Evolutionary conservation across 2,329 filamentous ascomycete species (phyloP), one percentile per base, ranked within the genome.

Genomic region (Clonostachys rosea): DNA sequence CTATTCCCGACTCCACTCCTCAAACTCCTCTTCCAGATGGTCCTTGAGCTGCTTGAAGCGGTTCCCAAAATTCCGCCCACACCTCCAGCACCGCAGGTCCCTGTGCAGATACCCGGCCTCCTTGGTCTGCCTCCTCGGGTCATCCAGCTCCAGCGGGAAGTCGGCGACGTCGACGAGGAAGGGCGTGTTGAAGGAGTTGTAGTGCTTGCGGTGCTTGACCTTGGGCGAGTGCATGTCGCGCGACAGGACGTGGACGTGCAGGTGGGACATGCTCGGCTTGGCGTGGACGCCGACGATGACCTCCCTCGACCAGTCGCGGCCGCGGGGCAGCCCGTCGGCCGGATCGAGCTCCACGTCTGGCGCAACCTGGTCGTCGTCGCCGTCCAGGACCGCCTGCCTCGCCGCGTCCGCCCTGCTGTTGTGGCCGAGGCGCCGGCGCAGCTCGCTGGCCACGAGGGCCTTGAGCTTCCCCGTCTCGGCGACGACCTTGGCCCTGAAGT

Each of bases 241-340:
- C 37, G 87, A 89, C 48, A 97, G 68, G 33, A 97, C 82, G 65
- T 99, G 94, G 5, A 97, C 75, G 66, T 99, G 94, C 47, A 97
- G 63, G 63, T 97, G 90, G 52, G 81, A 85, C 94, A 99, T 97
- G 47, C 86, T 91, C 4, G 94, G 94, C 55, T 86, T 82, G 4
- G 89, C 87, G 68, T 99, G 94, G 8, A 96, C 79, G 13, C 94
- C 94, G 17, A 84, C 78, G 44, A 81, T 78, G 43, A 97, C 76
- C 24, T 94, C 89, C 12, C 71, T 69, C 39, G 72, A 67, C 89
- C 91, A 97, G 67, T 96, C 84, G 20, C 92, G 77, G 1, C 91
- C 91, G 0, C 60, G 52, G 0, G 91, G 91, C 9, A 91, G 68
- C 2, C 34, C 45, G 14, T 37, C 33, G 11, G 37, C 65, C 33